These are phyloP conservation scores for Penicillium ochrochloron DNA, from an alignment of 495 filamentous ascomycete species.

Conservation along the genomic window DNA sequence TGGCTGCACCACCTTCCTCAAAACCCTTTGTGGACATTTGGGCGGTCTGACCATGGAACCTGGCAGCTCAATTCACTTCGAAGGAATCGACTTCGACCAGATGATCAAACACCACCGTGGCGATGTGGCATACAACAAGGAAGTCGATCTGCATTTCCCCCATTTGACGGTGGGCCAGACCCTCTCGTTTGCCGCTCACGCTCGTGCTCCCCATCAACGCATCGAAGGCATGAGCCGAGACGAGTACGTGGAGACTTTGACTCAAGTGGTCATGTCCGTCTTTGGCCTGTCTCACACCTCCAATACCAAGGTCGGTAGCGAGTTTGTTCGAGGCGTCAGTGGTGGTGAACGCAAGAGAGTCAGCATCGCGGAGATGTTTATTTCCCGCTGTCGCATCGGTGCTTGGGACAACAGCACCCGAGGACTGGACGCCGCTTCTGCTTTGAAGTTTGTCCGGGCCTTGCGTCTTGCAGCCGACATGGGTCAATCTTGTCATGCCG, in stretches of 20 bases:
- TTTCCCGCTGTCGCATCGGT: slow-evolving; percentile 70
- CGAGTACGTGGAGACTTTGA: slow-evolving; percentile 48
- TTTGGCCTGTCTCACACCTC: slow-evolving; percentile 60
- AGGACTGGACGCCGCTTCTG: slow-evolving; percentile 82
- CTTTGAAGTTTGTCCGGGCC: slow-evolving; percentile 69
- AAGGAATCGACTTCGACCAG: slow-evolving; percentile 49
- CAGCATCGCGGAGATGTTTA: slow-evolving; percentile 55
- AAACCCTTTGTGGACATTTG: slow-evolving; percentile 42
- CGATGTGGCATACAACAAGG: slow-evolving; percentile 66
- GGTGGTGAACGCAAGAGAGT: slow-evolving; percentile 78
- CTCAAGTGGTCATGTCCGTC: slow-evolving; percentile 63
- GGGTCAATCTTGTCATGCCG: slow-evolving; percentile 73
- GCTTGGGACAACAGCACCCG: slow-evolving; percentile 88
- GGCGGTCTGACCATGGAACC: slow-evolving; percentile 41
- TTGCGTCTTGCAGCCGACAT: slow-evolving; percentile 74
- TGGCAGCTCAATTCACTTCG: slow-evolving; percentile 48
- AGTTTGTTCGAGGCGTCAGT: slow-evolving; percentile 67
- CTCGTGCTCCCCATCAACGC: slow-evolving; percentile 48
- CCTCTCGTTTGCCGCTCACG: slow-evolving; percentile 61
- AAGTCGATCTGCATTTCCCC: slow-evolving; percentile 68
- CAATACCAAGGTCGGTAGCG: slow-evolving; percentile 48
- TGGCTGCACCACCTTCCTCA: slow-evolving; percentile 47
- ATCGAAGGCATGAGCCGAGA: slow-evolving; percentile 45
- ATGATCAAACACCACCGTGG: slow-evolving; percentile 63
- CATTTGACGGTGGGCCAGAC: slow-evolving; percentile 68